Evolutionary conservation across 2,329 filamentous ascomycete species (phyloP).

Genomic region (Plenodomus tracheiphilus): DNA sequence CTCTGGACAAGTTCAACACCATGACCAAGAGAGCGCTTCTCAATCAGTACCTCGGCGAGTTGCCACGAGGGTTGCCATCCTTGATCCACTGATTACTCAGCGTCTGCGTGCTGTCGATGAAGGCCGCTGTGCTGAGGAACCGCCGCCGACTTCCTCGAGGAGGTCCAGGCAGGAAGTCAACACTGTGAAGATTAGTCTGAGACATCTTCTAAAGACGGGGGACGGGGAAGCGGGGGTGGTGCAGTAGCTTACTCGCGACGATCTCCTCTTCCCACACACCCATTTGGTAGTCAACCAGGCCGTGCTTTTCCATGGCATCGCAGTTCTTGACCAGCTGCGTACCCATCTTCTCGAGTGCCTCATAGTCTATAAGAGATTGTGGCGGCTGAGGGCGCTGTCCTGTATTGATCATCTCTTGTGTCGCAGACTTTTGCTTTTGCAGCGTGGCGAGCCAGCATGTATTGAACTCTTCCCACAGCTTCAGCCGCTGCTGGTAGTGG

Average conservation of each 20-base stretch:
- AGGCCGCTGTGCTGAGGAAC: conserved; percentile 35
- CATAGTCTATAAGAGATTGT: conserved; percentile 68
- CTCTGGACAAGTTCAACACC: conserved; percentile 17
- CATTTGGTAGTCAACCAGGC: conserved; percentile 96
- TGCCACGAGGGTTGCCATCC: conserved; percentile 14
- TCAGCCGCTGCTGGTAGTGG: conserved; percentile 74
- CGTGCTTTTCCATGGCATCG: conserved; percentile 84
- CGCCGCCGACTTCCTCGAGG: conserved; percentile 49
- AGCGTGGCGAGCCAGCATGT: conserved; percentile 83
- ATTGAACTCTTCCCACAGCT: conserved; percentile 94
- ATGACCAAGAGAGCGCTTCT: conserved; percentile 10
- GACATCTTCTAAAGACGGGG: not conserved
- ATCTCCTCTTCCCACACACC: conserved; percentile 96
- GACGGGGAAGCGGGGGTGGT: too few species aligned
- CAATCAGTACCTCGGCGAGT: conserved; percentile 18
- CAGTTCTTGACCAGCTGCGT: conserved; percentile 80
- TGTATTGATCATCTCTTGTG: conserved; percentile 61
- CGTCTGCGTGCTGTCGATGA: conserved; percentile 39
- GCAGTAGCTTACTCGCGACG: conserved; percentile 70
- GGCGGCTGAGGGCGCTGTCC: conserved; percentile 61
- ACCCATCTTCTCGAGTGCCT: conserved; percentile 76
- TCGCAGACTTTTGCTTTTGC: conserved; percentile 80
- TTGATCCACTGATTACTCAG: conserved; percentile 20
- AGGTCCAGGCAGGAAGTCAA: conserved; percentile 58
- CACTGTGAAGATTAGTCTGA: conserved; percentile 45